Evolutionary conservation across 2,329 filamentous ascomycete species (phyloP), one percentile per base, ranked within the genome.

Genomic region (Venturia effusa): DNA sequence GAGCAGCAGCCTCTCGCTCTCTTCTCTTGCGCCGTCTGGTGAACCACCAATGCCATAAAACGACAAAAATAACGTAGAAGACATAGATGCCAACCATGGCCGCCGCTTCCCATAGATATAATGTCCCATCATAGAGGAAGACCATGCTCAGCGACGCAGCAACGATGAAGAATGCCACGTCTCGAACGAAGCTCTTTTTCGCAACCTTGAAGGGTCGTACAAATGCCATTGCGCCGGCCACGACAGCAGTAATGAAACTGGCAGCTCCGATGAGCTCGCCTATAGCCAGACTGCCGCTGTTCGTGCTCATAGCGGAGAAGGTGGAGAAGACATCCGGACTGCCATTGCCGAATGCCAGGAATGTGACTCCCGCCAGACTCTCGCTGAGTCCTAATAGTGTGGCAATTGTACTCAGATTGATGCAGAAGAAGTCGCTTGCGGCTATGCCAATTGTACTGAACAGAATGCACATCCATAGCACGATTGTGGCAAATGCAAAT

Each of bases 261-360:
- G 94, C 94, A 13, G 94, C 94, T 40, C 94, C 94, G 62, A 99
- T 91, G 61, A 99, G 81, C 77, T 99, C 94, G 57, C 94, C 94
- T 48, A 99, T 86, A 0, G 94, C 94, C 81, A 99, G 84, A 78
- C 92, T 95, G n/a, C 93, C 93, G 73, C 92, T 97, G 72, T 97
- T 91, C 30, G 92, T 96, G 71, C 87, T 88, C 91, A 99, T 97
- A 69, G 94, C 95, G 19, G 94, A 94, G 77, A 99, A 97, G 1
- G 94, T 99, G 68, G 92, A 97, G 76, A 99, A 99, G 57, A 99
- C 92, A 75, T 99, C 94, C 1, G 94, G 94, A 66, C 93, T 97
- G 62, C 94, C 94, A 79, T 99, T 99, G 68, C 94, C 94, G 76
- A 99, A 95, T 10, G 94, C 94, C 62, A 99, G 79, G 71, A 99